phyloP scores from a whole-genome alignment of 495 filamentous ascomycete species.

The Penicillium desertorum region DNA sequence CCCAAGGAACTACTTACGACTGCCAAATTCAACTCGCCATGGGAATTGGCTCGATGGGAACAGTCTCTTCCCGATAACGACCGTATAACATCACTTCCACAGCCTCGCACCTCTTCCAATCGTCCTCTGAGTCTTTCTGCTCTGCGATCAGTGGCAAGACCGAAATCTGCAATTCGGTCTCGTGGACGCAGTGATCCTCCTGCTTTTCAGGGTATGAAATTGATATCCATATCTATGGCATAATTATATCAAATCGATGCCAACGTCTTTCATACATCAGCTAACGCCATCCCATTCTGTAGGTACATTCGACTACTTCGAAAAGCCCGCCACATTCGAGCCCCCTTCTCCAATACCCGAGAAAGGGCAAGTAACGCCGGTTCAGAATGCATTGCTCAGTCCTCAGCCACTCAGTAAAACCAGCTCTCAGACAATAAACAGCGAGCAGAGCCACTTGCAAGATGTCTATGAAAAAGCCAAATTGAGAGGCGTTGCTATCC shows the following conservation, averaged over 20 bases:
- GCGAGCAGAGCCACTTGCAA: slow-evolving; percentile 18
- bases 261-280: not conserved
- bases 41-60: slow-evolving; percentile 26
- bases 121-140: slow-evolving; percentile 23
- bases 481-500: slow-evolving; percentile 28
- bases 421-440: slow-evolving; percentile 12
- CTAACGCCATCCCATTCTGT: not conserved
- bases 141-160: slow-evolving; percentile 13
- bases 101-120: slow-evolving; percentile 10
- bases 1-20: slow-evolving; percentile 24
- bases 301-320: slow-evolving; percentile 16
- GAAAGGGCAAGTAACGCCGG: slow-evolving; percentile 22
- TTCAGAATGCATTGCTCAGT: slow-evolving; percentile 15
- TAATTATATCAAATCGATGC: not conserved
- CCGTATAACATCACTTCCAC: slow-evolving; percentile 14
- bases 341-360: slow-evolving; percentile 11
- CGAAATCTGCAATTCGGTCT: slow-evolving; percentile 14
- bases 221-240: not conserved
- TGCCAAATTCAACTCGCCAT: slow-evolving; percentile 28
- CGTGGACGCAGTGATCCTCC: slow-evolving; percentile 21
- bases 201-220: slow-evolving; percentile 18
- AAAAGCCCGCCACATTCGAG: slow-evolving; percentile 6
- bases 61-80: slow-evolving; percentile 25
- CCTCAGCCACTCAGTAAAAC: slow-evolving; percentile 8
- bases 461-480: slow-evolving; percentile 31